Evolutionary conservation across 1,139 yeast genomes (phyloP), one percentile per base, ranked within the genome.

Genomic region (Kodamaea sp.): DNA sequence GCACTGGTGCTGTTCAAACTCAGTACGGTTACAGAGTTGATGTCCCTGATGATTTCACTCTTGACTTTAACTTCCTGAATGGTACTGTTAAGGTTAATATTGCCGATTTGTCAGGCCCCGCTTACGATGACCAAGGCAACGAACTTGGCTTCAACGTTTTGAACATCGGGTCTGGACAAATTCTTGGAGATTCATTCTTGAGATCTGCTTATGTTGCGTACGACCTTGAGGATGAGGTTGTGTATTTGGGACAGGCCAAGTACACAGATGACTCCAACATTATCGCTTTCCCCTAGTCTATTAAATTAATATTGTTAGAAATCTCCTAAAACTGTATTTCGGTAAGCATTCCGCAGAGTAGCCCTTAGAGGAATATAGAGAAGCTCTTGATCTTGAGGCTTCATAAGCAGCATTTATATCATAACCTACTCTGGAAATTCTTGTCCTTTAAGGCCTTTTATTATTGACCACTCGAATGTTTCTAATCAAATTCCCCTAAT

Each of bases 1-100:
- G n/a, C 9, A 26, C 36, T 11, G 25, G 15, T 18, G 39, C 32
- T 18, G 21, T 32, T 15, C 13, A 4, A 9, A 4, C 20, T 3
- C 4, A 9, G 2, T 13, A 10, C 4, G 27, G 27, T 9, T 24
- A 24, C 27, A 24, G 15, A 12, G 27, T 24, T 12, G 12, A 9
- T 11, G 15, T 15, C 15, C 27, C 27, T 10, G 27, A 24, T 24
- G 19, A 24, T 10, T 24, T 15, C 19, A 24, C 27, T 5, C 11
- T 27, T 7, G 19, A 16, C 12, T 59, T 75, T 42, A 64, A 72
- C 43, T 79, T 80, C 55, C 80, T 78, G 36, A 78, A 78, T 18
- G 53, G 59, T n/a, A 52, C 58, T 19, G 68, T 80, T 37, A 48
- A 57, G 7, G 73, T 73, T 7, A 71, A 82, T 11, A 48, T 74